These are phyloP conservation scores for Neurospora sp. DNA, from an alignment of 495 filamentous ascomycete genomes.

Conservation along the genomic window DNA sequence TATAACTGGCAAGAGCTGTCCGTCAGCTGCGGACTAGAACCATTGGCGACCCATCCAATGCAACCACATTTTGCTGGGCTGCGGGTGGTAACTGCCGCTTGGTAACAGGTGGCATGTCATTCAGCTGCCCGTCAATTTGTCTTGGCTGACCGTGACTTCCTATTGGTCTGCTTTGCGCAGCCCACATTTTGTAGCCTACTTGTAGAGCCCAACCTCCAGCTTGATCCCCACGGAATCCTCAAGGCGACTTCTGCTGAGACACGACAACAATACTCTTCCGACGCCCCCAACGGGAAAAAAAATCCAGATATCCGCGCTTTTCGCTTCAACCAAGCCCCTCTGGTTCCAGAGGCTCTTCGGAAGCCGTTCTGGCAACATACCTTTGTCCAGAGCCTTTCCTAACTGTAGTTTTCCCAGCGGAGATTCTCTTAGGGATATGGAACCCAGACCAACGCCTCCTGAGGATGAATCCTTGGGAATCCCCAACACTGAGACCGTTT, in stretches of 20 bases:
- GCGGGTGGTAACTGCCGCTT: neutral
- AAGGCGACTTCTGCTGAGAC: neutral
- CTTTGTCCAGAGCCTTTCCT: neutral
- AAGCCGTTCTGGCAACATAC: neutral
- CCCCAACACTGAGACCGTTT: accelerated
- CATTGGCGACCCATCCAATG: neutral
- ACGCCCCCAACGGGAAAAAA: neutral
- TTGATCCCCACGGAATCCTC: neutral
- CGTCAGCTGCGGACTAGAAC: neutral
- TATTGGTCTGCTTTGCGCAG: neutral
- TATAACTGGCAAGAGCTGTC: neutral
- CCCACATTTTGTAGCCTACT: neutral
- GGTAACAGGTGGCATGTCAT: neutral
- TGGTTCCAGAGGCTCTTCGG: neutral
- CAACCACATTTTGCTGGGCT: neutral
- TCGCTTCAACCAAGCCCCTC: neutral
- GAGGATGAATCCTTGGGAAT: neutral
- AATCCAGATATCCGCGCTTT: neutral
- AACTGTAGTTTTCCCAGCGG: neutral
- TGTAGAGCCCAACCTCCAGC: neutral
- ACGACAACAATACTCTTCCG: neutral
- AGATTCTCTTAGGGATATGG: neutral
- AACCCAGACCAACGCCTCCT: neutral
- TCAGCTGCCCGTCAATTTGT: neutral
- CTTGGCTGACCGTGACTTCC: neutral